Evolutionary conservation across 345 rosid genomes (phyloP).

Genomic region (Corymbia maculata): DNA sequence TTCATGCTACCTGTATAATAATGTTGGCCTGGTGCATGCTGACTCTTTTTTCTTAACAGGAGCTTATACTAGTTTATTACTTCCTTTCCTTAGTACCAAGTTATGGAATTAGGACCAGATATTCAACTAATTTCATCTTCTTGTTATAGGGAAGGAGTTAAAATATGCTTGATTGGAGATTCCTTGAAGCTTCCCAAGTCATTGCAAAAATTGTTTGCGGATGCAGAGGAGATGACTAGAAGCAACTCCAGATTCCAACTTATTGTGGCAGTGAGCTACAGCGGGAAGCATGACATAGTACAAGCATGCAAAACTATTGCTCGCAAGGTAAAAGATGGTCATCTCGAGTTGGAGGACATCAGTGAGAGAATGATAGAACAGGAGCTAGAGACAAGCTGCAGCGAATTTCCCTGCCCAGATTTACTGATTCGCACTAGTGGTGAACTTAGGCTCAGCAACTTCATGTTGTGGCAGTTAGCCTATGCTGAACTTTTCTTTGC

Average conservation of each 20-base stretch:
- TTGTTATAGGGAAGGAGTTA: conserved; percentile 27
- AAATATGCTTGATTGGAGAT: conserved; percentile 57
- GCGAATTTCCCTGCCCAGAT: conserved; percentile 61
- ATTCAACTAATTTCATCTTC: background rate
- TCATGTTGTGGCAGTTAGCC: conserved; percentile 76
- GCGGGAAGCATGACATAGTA: conserved; percentile 58
- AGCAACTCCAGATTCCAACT: conserved; percentile 43
- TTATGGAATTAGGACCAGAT: background rate
- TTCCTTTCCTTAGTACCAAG: background rate
- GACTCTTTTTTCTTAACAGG: background rate
- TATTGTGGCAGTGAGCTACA: conserved; percentile 67
- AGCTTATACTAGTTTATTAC: background rate
- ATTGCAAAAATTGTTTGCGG: conserved; percentile 18
- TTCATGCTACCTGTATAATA: background rate
- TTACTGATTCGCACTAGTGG: conserved; percentile 68
- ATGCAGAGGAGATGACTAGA: conserved; percentile 42
- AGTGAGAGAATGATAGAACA: conserved; percentile 45
- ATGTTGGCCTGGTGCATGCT: background rate
- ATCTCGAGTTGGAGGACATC: conserved; percentile 37
- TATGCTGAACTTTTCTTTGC: conserved; percentile 71
- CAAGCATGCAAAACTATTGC: conserved; percentile 69
- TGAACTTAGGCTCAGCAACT: conserved; percentile 74
- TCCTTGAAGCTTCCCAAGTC: conserved; percentile 43
- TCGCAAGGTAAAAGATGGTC: conserved; percentile 33
- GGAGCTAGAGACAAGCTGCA: conserved; percentile 58